A percentile compares a stretch with the other conserved stretches of the same genome.
phyloP scores from a whole-genome alignment of 2,329 filamentous ascomycete species.

The Calonectria ilicicola region DNA sequence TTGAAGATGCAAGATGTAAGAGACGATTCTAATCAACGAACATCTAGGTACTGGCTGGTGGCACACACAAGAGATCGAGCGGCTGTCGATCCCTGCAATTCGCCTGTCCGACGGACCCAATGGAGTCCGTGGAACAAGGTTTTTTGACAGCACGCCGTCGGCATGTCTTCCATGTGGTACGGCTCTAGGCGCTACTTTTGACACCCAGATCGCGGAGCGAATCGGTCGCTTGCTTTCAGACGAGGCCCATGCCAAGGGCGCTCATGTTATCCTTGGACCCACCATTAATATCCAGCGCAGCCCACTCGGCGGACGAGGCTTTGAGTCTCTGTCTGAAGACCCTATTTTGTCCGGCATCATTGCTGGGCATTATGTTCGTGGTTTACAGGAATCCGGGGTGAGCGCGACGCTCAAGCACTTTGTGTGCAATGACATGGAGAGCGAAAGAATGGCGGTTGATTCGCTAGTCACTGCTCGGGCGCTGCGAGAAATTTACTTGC shows the following conservation, averaged over 20 bases:
- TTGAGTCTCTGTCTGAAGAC: conserved; percentile 58
- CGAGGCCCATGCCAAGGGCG: conserved; percentile 64
- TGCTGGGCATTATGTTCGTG: conserved; percentile 53
- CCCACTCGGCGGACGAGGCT: conserved; percentile 56
- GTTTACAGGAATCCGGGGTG: conserved; percentile 25
- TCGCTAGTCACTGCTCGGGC: conserved; percentile 19
- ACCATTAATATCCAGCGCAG: conserved; percentile 59
- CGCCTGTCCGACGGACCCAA: conserved; percentile 36
- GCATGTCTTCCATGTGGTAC: conserved; percentile 37
- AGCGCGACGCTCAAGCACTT: conserved; percentile 25
- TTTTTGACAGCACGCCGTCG: conserved; percentile 39
- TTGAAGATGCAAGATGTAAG: neutral
- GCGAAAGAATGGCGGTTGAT: conserved; percentile 21
- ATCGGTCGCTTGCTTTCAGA: conserved; percentile 27
- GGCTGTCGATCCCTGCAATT: conserved; percentile 28
- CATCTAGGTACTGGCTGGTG: conserved; percentile 29
- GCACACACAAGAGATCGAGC: conserved; percentile 32
- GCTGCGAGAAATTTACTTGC: conserved; percentile 28
- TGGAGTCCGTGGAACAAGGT: conserved; percentile 35
- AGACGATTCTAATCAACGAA: neutral
- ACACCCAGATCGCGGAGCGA: conserved; percentile 20
- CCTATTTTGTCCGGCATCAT: conserved; percentile 56
- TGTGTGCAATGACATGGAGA: conserved; percentile 28
- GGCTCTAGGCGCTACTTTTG: conserved; percentile 29
- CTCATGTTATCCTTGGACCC: conserved; percentile 78